phyloP scores from a whole-genome alignment of 2,329 filamentous ascomycete species.

The Fusarium sp. region DNA sequence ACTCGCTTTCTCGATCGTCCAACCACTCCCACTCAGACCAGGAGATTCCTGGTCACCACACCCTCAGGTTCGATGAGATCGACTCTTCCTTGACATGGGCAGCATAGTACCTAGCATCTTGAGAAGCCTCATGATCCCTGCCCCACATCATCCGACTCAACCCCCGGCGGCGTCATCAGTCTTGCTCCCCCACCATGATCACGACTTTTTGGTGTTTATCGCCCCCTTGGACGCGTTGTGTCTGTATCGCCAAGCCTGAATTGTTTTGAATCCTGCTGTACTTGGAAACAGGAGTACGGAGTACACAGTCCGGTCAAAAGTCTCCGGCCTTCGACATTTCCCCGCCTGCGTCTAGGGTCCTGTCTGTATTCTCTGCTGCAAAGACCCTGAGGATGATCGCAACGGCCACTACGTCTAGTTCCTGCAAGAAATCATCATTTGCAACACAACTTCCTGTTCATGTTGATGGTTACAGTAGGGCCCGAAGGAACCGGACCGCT shows the following conservation, averaged over 20 bases:
- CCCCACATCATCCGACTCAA: constrained; percentile 43
- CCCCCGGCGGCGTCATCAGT: constrained; percentile 30
- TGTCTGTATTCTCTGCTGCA: constrained; percentile 9
- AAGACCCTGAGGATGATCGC: constrained; percentile 31
- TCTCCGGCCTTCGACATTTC: constrained; percentile 27
- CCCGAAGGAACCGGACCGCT: constrained; percentile 31
- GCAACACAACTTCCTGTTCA: neutral
- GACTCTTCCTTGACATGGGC: constrained; percentile 35
- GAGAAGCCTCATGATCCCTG: constrained; percentile 43
- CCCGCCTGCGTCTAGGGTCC: constrained; percentile 19
- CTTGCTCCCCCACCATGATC: constrained; percentile 31
- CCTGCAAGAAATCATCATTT: neutral
- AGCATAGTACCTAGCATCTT: constrained; percentile 31
- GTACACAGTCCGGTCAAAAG: constrained; percentile 27
- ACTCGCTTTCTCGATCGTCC: constrained; percentile 22
- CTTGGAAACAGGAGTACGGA: neutral
- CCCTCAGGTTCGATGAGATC: constrained; percentile 35
- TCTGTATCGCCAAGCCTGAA: constrained; percentile 11
- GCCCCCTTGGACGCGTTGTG: constrained; percentile 30
- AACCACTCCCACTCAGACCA: constrained; percentile 11
- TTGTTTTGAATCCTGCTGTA: constrained; percentile 3
- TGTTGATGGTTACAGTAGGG: neutral
- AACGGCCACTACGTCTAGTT: constrained; percentile 4
- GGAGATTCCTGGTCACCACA: constrained; percentile 30
- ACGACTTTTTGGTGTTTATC: constrained; percentile 20